A percentile compares a stretch with the other conserved stretches of the same genome.
Evolutionary conservation across 139 green algal species (phyloP).

Genomic region (Dunaliella primolecta): DNA sequence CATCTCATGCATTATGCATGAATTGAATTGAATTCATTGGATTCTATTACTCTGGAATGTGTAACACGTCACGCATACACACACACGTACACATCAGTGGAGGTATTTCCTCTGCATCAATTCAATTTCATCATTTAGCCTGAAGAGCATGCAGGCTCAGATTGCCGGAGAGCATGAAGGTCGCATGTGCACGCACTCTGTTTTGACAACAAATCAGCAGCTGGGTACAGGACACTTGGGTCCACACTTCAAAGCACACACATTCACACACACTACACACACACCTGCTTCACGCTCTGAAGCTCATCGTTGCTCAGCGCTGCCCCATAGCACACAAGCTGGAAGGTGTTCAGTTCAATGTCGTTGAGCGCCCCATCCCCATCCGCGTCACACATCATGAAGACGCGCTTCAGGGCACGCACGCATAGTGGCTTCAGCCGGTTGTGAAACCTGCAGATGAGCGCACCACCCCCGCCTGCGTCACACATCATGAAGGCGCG

Average conservation of each 20-base stretch:
- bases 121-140: no score
- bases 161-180: no score
- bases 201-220: no score
- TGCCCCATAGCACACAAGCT: constrained; percentile 73
- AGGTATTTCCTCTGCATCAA: no score
- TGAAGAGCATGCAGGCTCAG: no score
- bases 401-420: constrained; percentile 81
- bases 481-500: neutral
- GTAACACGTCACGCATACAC: constrained; percentile 11
- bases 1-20: no score
- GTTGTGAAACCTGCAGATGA: constrained; percentile 27
- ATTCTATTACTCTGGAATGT: no score
- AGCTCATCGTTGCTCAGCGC: constrained; percentile 79
- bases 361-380: constrained; percentile 45
- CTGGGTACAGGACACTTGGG: no score
- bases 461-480: neutral
- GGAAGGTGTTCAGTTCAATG: constrained; percentile 84
- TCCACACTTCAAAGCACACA: neutral
- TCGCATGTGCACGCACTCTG: no score
- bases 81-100: no score
- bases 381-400: constrained; percentile 78
- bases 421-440: constrained; percentile 63
- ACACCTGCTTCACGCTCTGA: constrained; percentile 73
- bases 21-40: no score
- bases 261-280: constrained; percentile 9